A percentile compares a stretch with the other conserved stretches of the same genome.
Conservation (phyloP, 208 protist species). For the Acanthamoeba polyphaga region DNA sequence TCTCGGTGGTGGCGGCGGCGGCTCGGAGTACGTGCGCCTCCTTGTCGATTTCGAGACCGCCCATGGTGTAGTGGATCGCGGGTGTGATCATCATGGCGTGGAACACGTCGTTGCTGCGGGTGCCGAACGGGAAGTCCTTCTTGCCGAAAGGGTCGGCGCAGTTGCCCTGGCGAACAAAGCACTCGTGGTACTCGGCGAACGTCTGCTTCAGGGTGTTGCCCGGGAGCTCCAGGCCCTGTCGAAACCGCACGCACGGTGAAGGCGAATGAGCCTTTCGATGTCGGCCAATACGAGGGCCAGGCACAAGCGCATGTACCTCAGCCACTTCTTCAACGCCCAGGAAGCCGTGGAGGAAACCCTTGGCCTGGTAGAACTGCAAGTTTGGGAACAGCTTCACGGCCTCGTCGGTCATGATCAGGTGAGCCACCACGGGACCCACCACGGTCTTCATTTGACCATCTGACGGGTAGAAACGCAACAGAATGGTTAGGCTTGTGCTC, state of each 20-base stretch:
- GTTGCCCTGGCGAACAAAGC: conserved; percentile 23
- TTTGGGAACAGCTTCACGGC: conserved; percentile 91
- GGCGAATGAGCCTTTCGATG: no score
- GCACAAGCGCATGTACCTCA: not conserved
- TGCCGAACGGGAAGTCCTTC: conserved; percentile 81
- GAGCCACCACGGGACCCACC: conserved; percentile 81
- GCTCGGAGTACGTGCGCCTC: conserved; percentile 89
- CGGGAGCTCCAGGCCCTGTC: not conserved
- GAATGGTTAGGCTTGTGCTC: no score
- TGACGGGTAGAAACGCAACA: not conserved
- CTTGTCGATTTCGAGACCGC: conserved; percentile 92
- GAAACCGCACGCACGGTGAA: not conserved
- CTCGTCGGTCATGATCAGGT: conserved; percentile 92
- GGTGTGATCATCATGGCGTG: conserved; percentile 93
- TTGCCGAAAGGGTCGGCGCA: conserved; percentile 92
- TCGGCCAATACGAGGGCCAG: no score
- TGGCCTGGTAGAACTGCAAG: conserved; percentile 92
- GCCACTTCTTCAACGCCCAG: conserved; percentile 87
- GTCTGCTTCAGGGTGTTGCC: conserved; percentile 59
- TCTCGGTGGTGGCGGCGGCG: not conserved
- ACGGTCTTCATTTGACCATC: conserved; percentile 65
- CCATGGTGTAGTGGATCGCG: conserved; percentile 97
- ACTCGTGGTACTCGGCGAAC: conserved; percentile 79
- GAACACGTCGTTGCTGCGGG: conserved; percentile 73
- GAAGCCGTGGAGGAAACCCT: conserved; percentile 89